These are phyloP conservation scores for Oryza rufipogon DNA, from an alignment of 176 grass and related monocot species.

Conservation along the genomic window DNA sequence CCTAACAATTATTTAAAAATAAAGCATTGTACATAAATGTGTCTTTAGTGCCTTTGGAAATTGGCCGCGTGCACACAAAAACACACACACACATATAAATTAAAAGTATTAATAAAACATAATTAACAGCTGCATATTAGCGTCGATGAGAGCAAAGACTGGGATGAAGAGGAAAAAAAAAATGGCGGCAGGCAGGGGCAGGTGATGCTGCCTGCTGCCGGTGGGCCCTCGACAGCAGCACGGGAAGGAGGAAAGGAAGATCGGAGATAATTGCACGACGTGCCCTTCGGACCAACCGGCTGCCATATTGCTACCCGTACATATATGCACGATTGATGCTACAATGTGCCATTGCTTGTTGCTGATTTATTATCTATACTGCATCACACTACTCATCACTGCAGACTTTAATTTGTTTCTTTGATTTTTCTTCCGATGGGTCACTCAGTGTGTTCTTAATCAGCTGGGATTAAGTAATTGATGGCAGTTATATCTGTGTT, in stretches of 20 bases:
- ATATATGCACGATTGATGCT: background rate
- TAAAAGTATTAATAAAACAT: background rate
- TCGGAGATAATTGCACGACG: constrained; percentile 2
- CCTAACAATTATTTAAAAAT: no score
- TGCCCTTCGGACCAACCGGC: background rate
- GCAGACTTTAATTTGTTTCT: background rate
- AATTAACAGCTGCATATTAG: background rate
- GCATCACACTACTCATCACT: background rate
- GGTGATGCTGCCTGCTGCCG: background rate
- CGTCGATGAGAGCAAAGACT: background rate
- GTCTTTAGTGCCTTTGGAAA: background rate
- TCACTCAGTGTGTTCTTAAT: background rate
- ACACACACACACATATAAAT: no score
- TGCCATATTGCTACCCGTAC: background rate
- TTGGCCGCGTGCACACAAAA: background rate
- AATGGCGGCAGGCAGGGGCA: background rate
- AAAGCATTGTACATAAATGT: no score
- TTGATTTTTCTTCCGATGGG: background rate
- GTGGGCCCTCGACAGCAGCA: constrained; percentile 6
- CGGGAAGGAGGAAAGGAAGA: background rate
- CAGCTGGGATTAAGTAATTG: background rate
- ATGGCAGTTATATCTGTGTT: background rate
- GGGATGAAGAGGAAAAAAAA: background rate
- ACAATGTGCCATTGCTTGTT: background rate
- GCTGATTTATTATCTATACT: background rate